A percentile compares a stretch with the other conserved stretches of the same genome.
Evolutionary conservation across 805 yeast genomes (phyloP).

Genomic region (Candida namnaoensis): DNA sequence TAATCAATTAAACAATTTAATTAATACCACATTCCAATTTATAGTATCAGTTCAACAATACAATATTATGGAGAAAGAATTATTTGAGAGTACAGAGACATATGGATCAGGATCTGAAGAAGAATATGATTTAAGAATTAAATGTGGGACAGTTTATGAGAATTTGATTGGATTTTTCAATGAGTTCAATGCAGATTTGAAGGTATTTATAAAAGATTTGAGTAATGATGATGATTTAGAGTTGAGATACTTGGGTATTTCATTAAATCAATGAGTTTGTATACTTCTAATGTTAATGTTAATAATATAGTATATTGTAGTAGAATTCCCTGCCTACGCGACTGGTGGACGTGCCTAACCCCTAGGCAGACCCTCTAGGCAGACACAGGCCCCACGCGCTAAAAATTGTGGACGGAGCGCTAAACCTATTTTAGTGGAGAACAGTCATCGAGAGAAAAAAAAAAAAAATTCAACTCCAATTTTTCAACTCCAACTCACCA

Average conservation of each 20-base stretch:
- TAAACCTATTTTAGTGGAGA: no score
- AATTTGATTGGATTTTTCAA: conserved; percentile 33
- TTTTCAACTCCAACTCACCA: no score
- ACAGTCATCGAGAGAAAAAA: no score
- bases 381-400: no score
- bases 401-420: no score
- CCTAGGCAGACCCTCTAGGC: no score
- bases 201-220: conserved; percentile 40
- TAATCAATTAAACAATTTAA: conserved; percentile 28
- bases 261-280: conserved; percentile 11
- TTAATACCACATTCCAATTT: conserved; percentile 30
- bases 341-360: no score
- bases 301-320: no score
- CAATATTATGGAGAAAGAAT: conserved; percentile 23
- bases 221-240: conserved; percentile 41
- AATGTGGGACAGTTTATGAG: conserved; percentile 28
- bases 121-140: conserved; percentile 15
- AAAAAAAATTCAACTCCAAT: no score
- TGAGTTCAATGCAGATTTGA: conserved; percentile 33
- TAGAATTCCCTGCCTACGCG: no score
- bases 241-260: conserved; percentile 36
- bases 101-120: conserved; percentile 16
- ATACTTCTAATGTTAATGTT: no score
- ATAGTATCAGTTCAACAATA: conserved; percentile 27
- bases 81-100: conserved; percentile 15